These are phyloP conservation scores for Pisolithus tinctorius DNA, from an alignment of 768 basidiomycete species.

Conservation along the genomic window DNA sequence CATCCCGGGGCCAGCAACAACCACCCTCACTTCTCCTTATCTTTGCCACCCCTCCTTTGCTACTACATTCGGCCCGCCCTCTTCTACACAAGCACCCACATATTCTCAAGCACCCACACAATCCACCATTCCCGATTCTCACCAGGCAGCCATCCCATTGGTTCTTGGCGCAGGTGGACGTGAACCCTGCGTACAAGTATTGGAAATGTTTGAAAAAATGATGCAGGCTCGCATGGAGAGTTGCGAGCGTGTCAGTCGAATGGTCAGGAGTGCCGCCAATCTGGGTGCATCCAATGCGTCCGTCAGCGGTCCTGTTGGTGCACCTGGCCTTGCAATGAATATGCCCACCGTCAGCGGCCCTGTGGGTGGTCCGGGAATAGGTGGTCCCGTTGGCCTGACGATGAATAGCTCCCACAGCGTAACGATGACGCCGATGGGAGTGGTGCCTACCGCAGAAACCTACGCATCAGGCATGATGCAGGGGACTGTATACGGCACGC, in stretches of 20 bases:
- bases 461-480: conserved; percentile 4
- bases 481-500: conserved; percentile 7
- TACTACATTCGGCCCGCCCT: conserved; percentile 8
- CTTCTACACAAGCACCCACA: conserved; percentile 2
- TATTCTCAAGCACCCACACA: not conserved
- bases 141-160: conserved; percentile 14
- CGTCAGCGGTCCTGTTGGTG: conserved; percentile 5
- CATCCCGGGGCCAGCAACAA: conserved; percentile 9
- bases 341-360: conserved; percentile 17
- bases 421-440: not conserved
- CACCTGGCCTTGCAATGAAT: conserved; percentile 10
- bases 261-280: conserved; percentile 37
- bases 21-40: conserved; percentile 27
- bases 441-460: not conserved
- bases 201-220: conserved; percentile 65
- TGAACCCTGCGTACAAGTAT: conserved; percentile 44
- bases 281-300: conserved; percentile 11
- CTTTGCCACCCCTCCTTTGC: conserved; percentile 25
- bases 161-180: conserved; percentile 25
- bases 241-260: conserved; percentile 56
- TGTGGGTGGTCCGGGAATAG: conserved; percentile 13
- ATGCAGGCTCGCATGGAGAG: conserved; percentile 73
- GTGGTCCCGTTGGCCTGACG: conserved; percentile 15
- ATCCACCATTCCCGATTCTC: conserved; percentile 6
- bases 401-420: not conserved